Percentiles rank a stretch among this genome's conserved stretches.
Conservation (phyloP, 2,329 filamentous ascomycete species). For the Aureobasidium sp. region DNA sequence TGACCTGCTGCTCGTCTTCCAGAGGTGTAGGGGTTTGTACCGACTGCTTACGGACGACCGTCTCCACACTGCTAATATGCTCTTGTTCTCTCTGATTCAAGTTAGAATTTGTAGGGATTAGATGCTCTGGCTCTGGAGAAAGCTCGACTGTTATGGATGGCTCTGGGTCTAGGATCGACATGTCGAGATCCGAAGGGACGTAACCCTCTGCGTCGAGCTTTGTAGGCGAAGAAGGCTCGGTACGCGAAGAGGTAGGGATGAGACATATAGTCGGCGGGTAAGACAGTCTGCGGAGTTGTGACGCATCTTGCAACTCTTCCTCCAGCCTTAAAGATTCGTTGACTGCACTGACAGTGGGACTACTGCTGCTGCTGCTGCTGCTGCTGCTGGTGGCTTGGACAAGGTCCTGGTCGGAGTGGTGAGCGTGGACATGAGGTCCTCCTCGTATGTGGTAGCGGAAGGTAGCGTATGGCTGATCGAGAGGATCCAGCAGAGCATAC, state of each 20-base stretch:
- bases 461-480: slow-evolving; percentile 41
- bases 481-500: slow-evolving; percentile 43
- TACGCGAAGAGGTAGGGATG: not conserved
- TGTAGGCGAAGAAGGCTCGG: slow-evolving; percentile 1
- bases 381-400: not conserved
- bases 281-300: slow-evolving; percentile 8
- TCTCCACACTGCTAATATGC: not conserved
- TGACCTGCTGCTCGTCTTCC: not conserved
- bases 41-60: not conserved
- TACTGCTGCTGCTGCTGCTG: not conserved
- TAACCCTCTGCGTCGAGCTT: not conserved
- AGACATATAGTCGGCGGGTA: slow-evolving; percentile 9
- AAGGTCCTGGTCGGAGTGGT: not conserved
- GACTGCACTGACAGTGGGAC: not conserved
- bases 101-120: not conserved
- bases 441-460: slow-evolving; percentile 32
- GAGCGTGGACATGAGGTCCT: not conserved
- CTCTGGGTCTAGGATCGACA: not conserved
- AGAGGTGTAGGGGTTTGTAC: slow-evolving; percentile 4
- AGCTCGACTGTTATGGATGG: not conserved
- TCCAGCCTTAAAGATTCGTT: not conserved
- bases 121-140: not conserved
- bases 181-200: not conserved
- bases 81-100: not conserved
- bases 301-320: not conserved